phyloP scores from a whole-genome alignment of 2,329 filamentous ascomycete genomes.

The Xylaria sp. region DNA sequence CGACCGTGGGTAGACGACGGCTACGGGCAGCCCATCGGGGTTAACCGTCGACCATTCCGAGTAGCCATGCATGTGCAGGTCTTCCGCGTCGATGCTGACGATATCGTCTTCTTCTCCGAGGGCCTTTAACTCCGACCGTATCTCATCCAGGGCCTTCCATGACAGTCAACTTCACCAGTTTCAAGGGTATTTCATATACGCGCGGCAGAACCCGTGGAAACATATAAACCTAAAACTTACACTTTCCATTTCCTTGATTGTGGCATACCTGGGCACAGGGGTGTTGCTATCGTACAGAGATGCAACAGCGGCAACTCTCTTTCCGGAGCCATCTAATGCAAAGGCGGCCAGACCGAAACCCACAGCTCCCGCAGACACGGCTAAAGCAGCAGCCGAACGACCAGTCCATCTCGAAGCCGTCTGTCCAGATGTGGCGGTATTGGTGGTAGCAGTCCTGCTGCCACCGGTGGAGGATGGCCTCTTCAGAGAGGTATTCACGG shows the following conservation, averaged over 20 bases:
- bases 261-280: conserved; percentile 50
- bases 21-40: conserved; percentile 64
- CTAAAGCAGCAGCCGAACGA: conserved; percentile 39
- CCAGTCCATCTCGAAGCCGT: conserved; percentile 39
- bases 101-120: conserved; percentile 54
- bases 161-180: conserved; percentile 2
- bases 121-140: conserved; percentile 51
- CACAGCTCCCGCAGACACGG: conserved; percentile 39
- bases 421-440: background rate
- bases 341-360: conserved; percentile 40
- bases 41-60: conserved; percentile 71
- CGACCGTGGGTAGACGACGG: conserved; percentile 66
- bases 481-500: conserved; percentile 12
- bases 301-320: conserved; percentile 32
- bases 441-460: conserved; percentile 1
- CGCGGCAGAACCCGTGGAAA: background rate
- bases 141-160: conserved; percentile 60
- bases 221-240: conserved; percentile 43
- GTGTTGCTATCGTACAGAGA: conserved; percentile 40
- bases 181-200: background rate
- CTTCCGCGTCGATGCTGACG: conserved; percentile 67
- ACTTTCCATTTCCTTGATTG: conserved; percentile 55
- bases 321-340: conserved; percentile 33
- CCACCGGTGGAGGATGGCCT: conserved; percentile 17
- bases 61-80: conserved; percentile 67